Evolutionary conservation across 1,284 basidiomycete species (phyloP).

Genomic region (Ceratobasidium theobromae): DNA sequence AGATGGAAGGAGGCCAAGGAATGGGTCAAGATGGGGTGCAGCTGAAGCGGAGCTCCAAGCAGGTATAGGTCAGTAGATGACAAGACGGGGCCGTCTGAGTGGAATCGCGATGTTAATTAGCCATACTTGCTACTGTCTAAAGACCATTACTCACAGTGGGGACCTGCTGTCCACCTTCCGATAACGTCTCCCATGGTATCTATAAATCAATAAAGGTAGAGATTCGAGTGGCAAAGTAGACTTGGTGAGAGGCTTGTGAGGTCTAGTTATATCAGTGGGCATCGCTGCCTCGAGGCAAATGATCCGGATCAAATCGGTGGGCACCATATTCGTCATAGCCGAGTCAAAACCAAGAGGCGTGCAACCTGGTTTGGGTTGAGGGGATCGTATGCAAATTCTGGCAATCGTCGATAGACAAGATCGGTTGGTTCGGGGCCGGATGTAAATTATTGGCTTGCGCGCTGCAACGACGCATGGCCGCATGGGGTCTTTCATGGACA

Average conservation of each 20-base stretch:
- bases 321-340: slow-evolving; percentile 1
- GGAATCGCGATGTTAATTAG: background rate
- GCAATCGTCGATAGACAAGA: background rate
- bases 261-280: slow-evolving; percentile 3
- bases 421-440: background rate
- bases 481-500: slow-evolving; percentile 9
- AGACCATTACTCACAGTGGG: slow-evolving; percentile 34
- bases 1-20: slow-evolving; percentile 57
- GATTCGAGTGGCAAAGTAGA: background rate
- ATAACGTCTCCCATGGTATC: slow-evolving; percentile 22
- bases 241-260: background rate
- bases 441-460: background rate
- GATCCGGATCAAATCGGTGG: slow-evolving; percentile 24
- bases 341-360: background rate
- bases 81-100: slow-evolving; percentile 71
- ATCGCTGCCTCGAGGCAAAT: slow-evolving; percentile 18
- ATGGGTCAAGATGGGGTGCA: slow-evolving; percentile 68
- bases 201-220: background rate
- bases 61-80: slow-evolving; percentile 58
- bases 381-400: background rate
- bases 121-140: background rate
- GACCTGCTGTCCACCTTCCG: slow-evolving; percentile 38
- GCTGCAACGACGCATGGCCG: background rate
- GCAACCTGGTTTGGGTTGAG: background rate
- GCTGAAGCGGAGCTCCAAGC: slow-evolving; percentile 61